Conservation (phyloP, 495 filamentous ascomycete genomes). For the Stereocaulon alpinum region DNA sequence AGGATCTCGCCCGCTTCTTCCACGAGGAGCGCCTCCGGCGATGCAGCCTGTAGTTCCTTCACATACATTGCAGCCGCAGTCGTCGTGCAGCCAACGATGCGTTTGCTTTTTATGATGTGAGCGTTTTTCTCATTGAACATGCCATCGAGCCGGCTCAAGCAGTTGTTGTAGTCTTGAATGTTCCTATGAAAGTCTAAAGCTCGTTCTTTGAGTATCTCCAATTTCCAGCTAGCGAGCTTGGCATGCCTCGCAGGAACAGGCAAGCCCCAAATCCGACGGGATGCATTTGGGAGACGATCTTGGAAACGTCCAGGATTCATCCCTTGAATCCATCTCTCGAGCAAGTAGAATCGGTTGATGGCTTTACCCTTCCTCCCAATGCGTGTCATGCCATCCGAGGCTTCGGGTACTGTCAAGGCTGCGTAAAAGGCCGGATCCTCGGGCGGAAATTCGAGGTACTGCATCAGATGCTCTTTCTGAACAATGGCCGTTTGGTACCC, state of each 20-base stretch:
- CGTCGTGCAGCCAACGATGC: slow-evolving; percentile 67
- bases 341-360: slow-evolving; percentile 29
- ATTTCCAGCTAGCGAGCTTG: no score
- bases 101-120: slow-evolving; percentile 41
- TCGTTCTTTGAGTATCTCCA: no score
- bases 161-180: no score
- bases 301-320: no score
- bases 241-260: no score
- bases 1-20: slow-evolving; percentile 78
- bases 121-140: slow-evolving; percentile 38
- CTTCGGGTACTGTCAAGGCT: slow-evolving; percentile 41
- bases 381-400: slow-evolving; percentile 32
- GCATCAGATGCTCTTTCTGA: slow-evolving; percentile 34
- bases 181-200: no score
- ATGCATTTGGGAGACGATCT: no score
- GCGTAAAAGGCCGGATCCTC: slow-evolving; percentile 45
- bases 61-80: slow-evolving; percentile 59
- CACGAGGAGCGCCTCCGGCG: slow-evolving; percentile 49
- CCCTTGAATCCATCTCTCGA: no score
- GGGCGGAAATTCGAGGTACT: slow-evolving; percentile 51
- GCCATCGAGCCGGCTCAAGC: no score
- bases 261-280: no score
- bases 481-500: slow-evolving; percentile 19
- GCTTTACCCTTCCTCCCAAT: slow-evolving; percentile 39
- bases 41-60: slow-evolving; percentile 39